Conservation (phyloP, 148 eudicot genomes). For the Suaeda aralocaspica region DNA sequence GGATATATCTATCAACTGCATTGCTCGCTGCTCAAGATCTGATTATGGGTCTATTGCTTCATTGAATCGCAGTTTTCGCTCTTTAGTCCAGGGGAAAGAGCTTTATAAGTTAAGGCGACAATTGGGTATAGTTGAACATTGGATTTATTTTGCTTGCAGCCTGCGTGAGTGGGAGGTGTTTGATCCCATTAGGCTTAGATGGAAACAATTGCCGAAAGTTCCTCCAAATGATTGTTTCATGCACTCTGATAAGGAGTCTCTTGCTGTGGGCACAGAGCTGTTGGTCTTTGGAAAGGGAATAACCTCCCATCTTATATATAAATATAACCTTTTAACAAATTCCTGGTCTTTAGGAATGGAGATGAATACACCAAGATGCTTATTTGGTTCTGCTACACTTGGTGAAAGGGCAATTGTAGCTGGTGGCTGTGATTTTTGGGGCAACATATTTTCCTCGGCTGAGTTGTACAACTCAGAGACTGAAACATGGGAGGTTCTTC, state of each 20-base stretch:
- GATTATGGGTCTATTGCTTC: slow-evolving; percentile 68
- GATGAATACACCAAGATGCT: slow-evolving; percentile 63
- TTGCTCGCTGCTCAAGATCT: slow-evolving; percentile 60
- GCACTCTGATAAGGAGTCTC: slow-evolving; percentile 73
- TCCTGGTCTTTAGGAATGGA: slow-evolving; percentile 60
- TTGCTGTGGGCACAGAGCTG: slow-evolving; percentile 87
- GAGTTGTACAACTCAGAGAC: slow-evolving; percentile 65
- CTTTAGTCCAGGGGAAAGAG: slow-evolving; percentile 42
- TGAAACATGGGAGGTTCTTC: slow-evolving; percentile 54
- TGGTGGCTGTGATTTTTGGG: slow-evolving; percentile 66
- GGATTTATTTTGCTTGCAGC: slow-evolving; percentile 76
- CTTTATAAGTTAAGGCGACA: slow-evolving; percentile 52
- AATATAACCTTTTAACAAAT: slow-evolving; percentile 57
- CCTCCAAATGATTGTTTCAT: slow-evolving; percentile 54
- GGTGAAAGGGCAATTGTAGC: slow-evolving; percentile 70
- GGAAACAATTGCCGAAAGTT: slow-evolving; percentile 68
- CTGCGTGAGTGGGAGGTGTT: slow-evolving; percentile 79
- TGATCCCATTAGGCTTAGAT: slow-evolving; percentile 52
- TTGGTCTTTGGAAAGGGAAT: slow-evolving; percentile 65
- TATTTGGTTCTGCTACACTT: slow-evolving; percentile 71
- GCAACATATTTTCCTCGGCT: slow-evolving; percentile 47
- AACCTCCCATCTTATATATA: slow-evolving; percentile 45
- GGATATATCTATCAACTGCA: slow-evolving; percentile 53
- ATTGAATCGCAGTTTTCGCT: slow-evolving; percentile 49
- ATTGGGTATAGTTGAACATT: slow-evolving; percentile 54